Percentiles rank a stretch among this genome's conserved stretches.
Evolutionary conservation across 2,329 filamentous ascomycete species (phyloP).

Genomic region (Dothistroma septosporum): DNA sequence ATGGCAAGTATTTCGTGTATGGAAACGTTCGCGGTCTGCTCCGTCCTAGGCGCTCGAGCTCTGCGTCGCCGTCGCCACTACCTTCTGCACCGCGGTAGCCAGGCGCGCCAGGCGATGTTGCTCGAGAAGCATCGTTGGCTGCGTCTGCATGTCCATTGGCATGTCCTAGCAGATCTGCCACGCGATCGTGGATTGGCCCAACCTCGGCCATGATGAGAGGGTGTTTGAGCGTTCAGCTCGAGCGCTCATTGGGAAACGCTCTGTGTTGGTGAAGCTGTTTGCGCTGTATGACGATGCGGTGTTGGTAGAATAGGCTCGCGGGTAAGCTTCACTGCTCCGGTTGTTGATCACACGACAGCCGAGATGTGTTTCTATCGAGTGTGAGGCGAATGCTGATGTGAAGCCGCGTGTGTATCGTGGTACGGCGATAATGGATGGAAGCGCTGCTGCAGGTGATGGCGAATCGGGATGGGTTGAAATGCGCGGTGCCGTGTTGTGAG

Average conservation of each 20-base stretch:
- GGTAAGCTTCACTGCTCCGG: neutral
- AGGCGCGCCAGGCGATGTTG: constrained; percentile 72
- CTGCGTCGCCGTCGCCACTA: constrained; percentile 37
- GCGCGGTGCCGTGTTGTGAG: neutral
- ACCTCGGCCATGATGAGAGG: constrained; percentile 25
- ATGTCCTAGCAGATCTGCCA: constrained; percentile 42
- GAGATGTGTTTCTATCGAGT: neutral
- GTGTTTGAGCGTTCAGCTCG: constrained; percentile 16
- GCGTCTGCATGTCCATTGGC: constrained; percentile 34
- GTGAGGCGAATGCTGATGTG: neutral
- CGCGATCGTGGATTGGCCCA: constrained; percentile 27
- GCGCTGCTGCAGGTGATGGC: neutral
- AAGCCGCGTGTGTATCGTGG: neutral
- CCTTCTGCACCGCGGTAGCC: constrained; percentile 40
- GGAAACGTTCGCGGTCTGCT: constrained; percentile 79
- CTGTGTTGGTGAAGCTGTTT: neutral
- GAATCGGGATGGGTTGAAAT: neutral
- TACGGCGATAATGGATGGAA: constrained; percentile 5
- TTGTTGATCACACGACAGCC: constrained; percentile 2
- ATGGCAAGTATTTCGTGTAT: constrained; percentile 87
- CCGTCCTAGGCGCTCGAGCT: constrained; percentile 61
- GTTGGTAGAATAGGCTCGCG: neutral
- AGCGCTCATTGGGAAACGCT: constrained; percentile 18
- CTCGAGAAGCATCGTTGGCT: constrained; percentile 71
- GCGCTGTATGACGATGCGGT: neutral